Evolutionary conservation across 2,329 filamentous ascomycete genomes (phyloP), one percentile per base, ranked within the genome.

Genomic region (Aspergillus jensenii): DNA sequence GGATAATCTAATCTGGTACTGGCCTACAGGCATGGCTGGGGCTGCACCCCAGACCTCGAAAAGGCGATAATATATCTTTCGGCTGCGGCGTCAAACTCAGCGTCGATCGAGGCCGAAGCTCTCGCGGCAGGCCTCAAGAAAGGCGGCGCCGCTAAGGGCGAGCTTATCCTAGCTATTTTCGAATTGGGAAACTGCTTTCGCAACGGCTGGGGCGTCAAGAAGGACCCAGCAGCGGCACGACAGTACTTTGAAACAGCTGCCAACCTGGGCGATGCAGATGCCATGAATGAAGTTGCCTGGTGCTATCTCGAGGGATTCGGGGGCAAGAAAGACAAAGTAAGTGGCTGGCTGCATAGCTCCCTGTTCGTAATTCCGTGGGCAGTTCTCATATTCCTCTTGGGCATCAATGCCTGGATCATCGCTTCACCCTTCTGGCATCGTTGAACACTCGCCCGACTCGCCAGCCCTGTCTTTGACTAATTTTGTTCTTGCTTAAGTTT

Each of bases 201-300:
- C 60, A 87, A 98, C 74, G 95, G 92, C 55, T 98, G 93, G 93
- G 95, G 95, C 49, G 89, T 96, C 50, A 82, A 86, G 62, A 90
- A 90, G 71, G 95, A 99, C 74, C 84, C 92, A 37, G 82, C 91
- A 52, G 95, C 95, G 47, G 95, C 95, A 50, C 81, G 82, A 67
- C 82, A 96, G 83, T 99, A 98, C 76, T 99, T 98, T 76, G 93
- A 98, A 78, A 97, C 93, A 9, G 95, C 95, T 27, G 95, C 95
- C 60, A 98, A 99, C 74, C 79, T 99, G 65, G 95, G 95, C 60
- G 95, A 99, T 75, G 91, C 90, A 45, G 95, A 99, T 79, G 95
- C 93, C 58, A 96, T 98, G 93, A 96, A 97, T 72, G 93, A 98
- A 76, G 89, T 89, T 54, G 95, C 88, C 37, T 96, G 92, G 91